These are phyloP conservation scores for Udeniomyces megalosporus DNA, from an alignment of 768 basidiomycete genomes.

Conservation along the genomic window DNA sequence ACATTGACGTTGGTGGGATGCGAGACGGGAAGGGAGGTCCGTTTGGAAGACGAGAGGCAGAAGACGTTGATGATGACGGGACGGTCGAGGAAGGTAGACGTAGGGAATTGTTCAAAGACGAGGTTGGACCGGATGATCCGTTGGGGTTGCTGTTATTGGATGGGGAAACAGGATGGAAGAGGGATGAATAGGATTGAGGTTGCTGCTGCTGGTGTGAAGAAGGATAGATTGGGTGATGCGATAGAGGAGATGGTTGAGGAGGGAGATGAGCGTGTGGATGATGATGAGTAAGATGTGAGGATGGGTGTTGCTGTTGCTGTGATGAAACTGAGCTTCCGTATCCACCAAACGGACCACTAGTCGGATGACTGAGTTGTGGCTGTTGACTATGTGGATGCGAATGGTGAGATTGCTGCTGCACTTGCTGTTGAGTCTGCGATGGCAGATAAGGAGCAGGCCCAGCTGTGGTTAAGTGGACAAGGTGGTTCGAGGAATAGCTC, in stretches of 20 bases:
- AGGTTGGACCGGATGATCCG: not conserved
- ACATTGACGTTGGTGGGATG: not conserved
- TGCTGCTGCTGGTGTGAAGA: too few relatives aligned
- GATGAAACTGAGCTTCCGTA: too few relatives aligned
- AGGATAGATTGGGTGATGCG: too few relatives aligned
- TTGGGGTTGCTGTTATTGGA: not conserved
- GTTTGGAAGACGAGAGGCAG: not conserved
- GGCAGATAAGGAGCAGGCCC: not conserved
- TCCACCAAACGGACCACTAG: too few relatives aligned
- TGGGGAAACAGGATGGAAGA: not conserved
- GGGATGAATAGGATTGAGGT: not conserved
- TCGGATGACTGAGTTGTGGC: too few relatives aligned
- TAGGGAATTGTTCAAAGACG: not conserved
- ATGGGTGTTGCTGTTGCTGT: not conserved
- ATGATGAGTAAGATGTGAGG: not conserved
- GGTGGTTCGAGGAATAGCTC: not conserved
- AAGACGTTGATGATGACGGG: not conserved
- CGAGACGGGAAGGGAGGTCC: constrained; percentile 8
- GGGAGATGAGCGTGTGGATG: too few relatives aligned
- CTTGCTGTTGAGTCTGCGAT: not conserved
- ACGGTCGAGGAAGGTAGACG: not conserved
- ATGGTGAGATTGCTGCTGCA: not conserved
- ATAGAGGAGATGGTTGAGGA: too few relatives aligned
- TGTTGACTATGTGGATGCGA: not conserved
- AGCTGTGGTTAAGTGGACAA: not conserved